These are phyloP conservation scores for Hypoxylon sp. DNA, from an alignment of 2,329 filamentous ascomycete genomes.

Conservation along the genomic window DNA sequence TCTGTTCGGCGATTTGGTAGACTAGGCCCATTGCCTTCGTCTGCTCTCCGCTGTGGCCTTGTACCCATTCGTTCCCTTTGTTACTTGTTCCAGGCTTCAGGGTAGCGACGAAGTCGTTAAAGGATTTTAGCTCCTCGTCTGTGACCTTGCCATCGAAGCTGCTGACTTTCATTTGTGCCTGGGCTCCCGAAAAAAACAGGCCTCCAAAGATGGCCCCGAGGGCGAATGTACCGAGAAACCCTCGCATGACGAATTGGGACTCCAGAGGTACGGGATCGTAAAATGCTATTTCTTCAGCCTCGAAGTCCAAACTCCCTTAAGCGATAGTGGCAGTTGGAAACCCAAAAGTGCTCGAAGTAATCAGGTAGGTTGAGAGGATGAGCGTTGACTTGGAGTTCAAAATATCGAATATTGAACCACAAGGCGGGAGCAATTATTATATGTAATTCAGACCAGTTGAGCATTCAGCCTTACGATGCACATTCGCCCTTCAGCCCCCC, in stretches of 20 bases:
- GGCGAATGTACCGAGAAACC: conserved; percentile 4
- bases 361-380: not conserved
- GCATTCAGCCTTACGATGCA: not conserved
- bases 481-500: not conserved
- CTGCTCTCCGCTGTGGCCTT: conserved; percentile 40
- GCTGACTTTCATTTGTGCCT: conserved; percentile 38
- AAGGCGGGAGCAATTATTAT: not conserved
- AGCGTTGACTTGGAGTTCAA: not conserved
- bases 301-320: not conserved
- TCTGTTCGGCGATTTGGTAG: conserved; percentile 37
- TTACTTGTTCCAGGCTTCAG: conserved; percentile 34
- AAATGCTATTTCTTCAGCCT: not conserved
- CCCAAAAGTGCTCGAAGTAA: no score
- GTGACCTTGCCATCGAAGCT: conserved; percentile 42
- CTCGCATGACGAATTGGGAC: conserved; percentile 1
- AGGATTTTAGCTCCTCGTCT: conserved; percentile 38
- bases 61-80: conserved; percentile 37
- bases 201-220: conserved; percentile 18
- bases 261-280: not conserved
- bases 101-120: conserved; percentile 35
- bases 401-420: not conserved
- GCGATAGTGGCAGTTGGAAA: not conserved
- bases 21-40: conserved; percentile 41
- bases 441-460: not conserved
- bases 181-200: conserved; percentile 8